phyloP scores from a whole-genome alignment of 257 asterid species.

The Petunia secreta region DNA sequence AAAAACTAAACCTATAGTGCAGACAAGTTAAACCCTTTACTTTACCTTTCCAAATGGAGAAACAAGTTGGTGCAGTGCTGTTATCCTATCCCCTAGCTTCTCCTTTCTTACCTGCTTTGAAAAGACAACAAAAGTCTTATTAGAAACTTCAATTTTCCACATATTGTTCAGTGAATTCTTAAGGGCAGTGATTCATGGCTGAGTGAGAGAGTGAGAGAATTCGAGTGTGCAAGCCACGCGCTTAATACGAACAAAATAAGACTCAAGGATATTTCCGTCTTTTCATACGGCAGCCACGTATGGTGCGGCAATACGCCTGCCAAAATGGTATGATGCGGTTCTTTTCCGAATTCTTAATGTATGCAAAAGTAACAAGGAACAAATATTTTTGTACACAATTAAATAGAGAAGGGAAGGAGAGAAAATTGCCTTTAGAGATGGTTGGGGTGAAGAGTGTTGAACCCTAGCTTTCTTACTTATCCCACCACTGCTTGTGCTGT shows the following conservation, averaged over 20 bases:
- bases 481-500: slow-evolving; percentile 66
- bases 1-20: too few relatives aligned
- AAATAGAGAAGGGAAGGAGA: slow-evolving; percentile 17
- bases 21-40: neutral
- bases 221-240: too few relatives aligned
- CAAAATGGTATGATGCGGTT: too few relatives aligned
- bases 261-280: too few relatives aligned
- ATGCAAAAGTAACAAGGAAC: too few relatives aligned
- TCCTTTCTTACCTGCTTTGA: slow-evolving; percentile 80
- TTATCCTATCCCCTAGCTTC: slow-evolving; percentile 90
- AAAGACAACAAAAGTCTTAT: neutral
- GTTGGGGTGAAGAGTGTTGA: slow-evolving; percentile 75
- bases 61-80: slow-evolving; percentile 93
- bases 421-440: slow-evolving; percentile 76
- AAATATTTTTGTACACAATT: neutral
- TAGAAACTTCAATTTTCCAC: neutral
- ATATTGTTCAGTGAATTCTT: neutral
- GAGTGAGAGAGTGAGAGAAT: too few relatives aligned
- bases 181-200: too few relatives aligned
- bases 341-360: too few relatives aligned
- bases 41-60: slow-evolving; percentile 98
- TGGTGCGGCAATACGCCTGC: too few relatives aligned
- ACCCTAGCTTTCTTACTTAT: slow-evolving; percentile 90
- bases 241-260: too few relatives aligned
- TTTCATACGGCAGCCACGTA: too few relatives aligned